phyloP scores from a whole-genome alignment of 2,329 filamentous ascomycete genomes.

The Pestalotiopsis sp. region DNA sequence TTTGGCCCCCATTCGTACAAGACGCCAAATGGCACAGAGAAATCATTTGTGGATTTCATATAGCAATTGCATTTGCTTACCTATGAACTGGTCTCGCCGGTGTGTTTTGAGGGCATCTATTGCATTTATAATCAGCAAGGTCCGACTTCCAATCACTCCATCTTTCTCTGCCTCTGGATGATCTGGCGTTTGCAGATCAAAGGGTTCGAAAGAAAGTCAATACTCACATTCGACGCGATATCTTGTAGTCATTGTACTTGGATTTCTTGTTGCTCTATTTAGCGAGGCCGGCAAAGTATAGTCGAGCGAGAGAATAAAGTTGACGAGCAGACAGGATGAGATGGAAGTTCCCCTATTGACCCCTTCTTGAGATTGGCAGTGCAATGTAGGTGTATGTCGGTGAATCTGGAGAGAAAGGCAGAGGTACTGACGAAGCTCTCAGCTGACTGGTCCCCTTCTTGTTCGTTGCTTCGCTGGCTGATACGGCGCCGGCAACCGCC shows the following conservation, averaged over 20 bases:
- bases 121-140: background rate
- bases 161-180: too few relatives aligned
- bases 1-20: background rate
- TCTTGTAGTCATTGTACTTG: conserved; percentile 58
- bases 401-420: background rate
- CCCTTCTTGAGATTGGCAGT: background rate
- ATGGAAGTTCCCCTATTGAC: background rate
- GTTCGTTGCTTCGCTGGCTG: background rate
- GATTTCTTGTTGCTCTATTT: background rate
- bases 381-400: background rate
- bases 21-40: background rate
- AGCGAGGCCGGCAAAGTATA: too few relatives aligned
- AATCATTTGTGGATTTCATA: background rate
- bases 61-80: conserved; percentile 41
- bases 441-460: background rate
- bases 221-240: conserved; percentile 75
- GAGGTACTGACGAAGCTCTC: background rate
- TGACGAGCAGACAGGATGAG: background rate
- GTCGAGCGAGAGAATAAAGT: background rate
- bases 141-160: background rate
- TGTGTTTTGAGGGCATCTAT: conserved; percentile 76
- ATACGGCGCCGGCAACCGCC: conserved; percentile 1
- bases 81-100: conserved; percentile 85
- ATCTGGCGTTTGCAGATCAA: background rate
- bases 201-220: background rate